Evolutionary conservation across 1,284 basidiomycete species (phyloP).

Genomic region (Cutaneotrichosporon dermatis): DNA sequence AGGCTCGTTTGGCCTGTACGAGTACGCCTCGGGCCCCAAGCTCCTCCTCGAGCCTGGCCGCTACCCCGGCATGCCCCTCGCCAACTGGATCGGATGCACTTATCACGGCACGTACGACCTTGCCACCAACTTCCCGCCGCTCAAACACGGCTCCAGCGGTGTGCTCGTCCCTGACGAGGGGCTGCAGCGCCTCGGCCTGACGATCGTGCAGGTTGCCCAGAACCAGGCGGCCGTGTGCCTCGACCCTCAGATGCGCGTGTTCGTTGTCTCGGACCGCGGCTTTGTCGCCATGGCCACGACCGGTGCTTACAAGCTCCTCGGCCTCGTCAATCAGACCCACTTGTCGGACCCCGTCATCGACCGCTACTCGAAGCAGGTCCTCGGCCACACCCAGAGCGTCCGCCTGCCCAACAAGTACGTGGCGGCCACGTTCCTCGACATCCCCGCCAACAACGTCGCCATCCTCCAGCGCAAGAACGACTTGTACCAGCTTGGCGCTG

Average conservation of each 20-base stretch:
- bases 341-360: slow-evolving; percentile 8
- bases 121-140: slow-evolving; percentile 16
- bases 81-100: slow-evolving; percentile 17
- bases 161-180: slow-evolving; percentile 8
- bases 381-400: slow-evolving; percentile 14
- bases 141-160: background rate
- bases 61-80: slow-evolving; percentile 14
- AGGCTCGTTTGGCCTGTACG: slow-evolving; percentile 17
- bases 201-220: slow-evolving; percentile 18
- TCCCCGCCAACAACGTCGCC: slow-evolving; percentile 17
- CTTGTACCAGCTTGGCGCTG: slow-evolving; percentile 12
- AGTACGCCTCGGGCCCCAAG: slow-evolving; percentile 15
- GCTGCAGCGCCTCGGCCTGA: slow-evolving; percentile 14
- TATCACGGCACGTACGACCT: slow-evolving; percentile 14
- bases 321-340: slow-evolving; percentile 19
- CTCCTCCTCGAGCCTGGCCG: slow-evolving; percentile 16
- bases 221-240: slow-evolving; percentile 20
- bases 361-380: slow-evolving; percentile 7
- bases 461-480: slow-evolving; percentile 19
- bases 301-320: slow-evolving; percentile 17
- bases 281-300: slow-evolving; percentile 19
- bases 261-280: slow-evolving; percentile 15
- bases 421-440: slow-evolving; percentile 17
- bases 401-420: slow-evolving; percentile 12
- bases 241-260: slow-evolving; percentile 17